Evolutionary conservation across 1,284 basidiomycete genomes (phyloP).

Genomic region (Laetiporus sulphureus): DNA sequence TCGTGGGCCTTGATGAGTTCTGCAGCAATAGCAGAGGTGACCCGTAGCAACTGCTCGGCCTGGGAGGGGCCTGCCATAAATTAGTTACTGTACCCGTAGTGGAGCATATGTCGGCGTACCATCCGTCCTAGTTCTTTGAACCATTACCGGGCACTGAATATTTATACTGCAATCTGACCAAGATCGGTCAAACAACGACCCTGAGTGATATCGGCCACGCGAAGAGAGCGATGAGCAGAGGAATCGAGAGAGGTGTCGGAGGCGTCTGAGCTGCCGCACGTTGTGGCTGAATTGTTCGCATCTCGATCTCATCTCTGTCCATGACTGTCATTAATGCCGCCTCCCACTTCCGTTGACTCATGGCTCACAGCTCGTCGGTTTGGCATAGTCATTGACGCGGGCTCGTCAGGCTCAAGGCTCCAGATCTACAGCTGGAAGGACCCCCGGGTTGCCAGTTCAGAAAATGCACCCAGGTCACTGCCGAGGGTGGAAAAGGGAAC

Average conservation of each 20-base stretch:
- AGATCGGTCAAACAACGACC: too few species aligned
- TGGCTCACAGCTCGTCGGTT: conserved; percentile 82
- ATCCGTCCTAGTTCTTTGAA: conserved; percentile 41
- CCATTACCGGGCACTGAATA: too few species aligned
- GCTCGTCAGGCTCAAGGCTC: conserved; percentile 92
- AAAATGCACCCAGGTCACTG: conserved; percentile 42
- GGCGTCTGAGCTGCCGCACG: neutral
- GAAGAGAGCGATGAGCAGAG: too few species aligned
- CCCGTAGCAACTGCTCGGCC: conserved; percentile 85
- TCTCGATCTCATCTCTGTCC: conserved; percentile 5
- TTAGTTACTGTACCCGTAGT: neutral
- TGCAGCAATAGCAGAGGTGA: conserved; percentile 91
- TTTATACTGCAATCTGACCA: too few species aligned
- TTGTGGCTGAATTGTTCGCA: conserved; percentile 1
- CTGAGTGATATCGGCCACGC: too few species aligned
- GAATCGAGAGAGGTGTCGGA: too few species aligned
- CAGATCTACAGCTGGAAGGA: conserved; percentile 98
- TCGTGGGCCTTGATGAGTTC: conserved; percentile 91
- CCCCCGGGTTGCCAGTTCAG: conserved; percentile 46
- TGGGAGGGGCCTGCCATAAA: conserved; percentile 66
- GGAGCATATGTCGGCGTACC: conserved; percentile 22
- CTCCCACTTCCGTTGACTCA: conserved; percentile 57
- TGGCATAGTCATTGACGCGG: conserved; percentile 96
- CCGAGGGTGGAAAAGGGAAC: conserved; percentile 93
- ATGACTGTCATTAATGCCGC: conserved; percentile 54